Percentiles rank a stretch among this genome's conserved stretches.
Conservation (phyloP, 2,329 filamentous ascomycete species). For the Calonectria multiphialidica region DNA sequence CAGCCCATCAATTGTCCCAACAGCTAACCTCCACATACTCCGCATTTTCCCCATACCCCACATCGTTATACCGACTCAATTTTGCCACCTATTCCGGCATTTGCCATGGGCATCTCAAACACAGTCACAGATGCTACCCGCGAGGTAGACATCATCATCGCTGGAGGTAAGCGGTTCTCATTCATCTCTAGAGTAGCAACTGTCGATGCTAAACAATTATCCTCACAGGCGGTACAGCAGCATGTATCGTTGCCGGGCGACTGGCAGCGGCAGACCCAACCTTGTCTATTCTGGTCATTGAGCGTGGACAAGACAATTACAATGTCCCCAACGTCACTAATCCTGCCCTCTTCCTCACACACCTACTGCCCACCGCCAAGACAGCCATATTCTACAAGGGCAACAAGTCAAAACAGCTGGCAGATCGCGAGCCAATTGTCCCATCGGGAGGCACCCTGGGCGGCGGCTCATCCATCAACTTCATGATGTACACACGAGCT, state of each 20-base stretch:
- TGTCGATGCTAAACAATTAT: background rate
- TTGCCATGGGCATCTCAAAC: background rate
- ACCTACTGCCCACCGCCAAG: slow-evolving; percentile 39
- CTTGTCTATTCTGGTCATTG: slow-evolving; percentile 48
- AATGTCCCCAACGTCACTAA: slow-evolving; percentile 43
- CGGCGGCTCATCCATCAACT: slow-evolving; percentile 49
- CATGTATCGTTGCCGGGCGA: slow-evolving; percentile 46
- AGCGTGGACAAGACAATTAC: slow-evolving; percentile 45
- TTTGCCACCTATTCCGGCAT: background rate
- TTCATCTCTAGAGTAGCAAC: background rate
- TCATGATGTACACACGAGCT: slow-evolving; percentile 49
- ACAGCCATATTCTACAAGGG: slow-evolving; percentile 44
- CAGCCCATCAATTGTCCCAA: background rate
- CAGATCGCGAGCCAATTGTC: slow-evolving; percentile 40
- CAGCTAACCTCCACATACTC: background rate
- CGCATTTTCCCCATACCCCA: slow-evolving; percentile 8
- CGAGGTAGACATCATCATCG: slow-evolving; percentile 39
- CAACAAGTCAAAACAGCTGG: slow-evolving; percentile 39
- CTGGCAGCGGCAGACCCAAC: slow-evolving; percentile 44
- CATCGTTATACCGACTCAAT: background rate
- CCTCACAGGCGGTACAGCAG: slow-evolving; percentile 46
- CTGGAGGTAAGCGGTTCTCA: slow-evolving; percentile 25
- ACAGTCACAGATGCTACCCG: background rate
- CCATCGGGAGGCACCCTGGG: slow-evolving; percentile 45
- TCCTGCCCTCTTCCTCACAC: slow-evolving; percentile 42